These are phyloP conservation scores for Phoma sp. DNA, from an alignment of 2,329 filamentous ascomycete species.

Conservation along the genomic window DNA sequence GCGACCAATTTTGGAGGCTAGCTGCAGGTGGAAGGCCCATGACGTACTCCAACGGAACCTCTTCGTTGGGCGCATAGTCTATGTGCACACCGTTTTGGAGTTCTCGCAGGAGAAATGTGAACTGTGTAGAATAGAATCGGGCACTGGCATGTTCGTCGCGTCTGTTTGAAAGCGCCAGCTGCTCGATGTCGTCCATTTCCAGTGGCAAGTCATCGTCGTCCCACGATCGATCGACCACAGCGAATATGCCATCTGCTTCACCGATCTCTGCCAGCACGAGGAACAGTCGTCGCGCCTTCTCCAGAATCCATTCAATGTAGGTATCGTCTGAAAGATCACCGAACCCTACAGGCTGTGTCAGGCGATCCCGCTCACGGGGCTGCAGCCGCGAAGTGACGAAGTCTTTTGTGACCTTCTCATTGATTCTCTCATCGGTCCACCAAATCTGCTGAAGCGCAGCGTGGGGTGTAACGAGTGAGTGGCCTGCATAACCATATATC, in stretches of 20 bases:
- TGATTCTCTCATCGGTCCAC: constrained; percentile 75
- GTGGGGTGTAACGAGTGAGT: constrained; percentile 58
- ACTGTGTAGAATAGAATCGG: constrained; percentile 74
- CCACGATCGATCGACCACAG: constrained; percentile 76
- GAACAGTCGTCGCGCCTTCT: constrained; percentile 72
- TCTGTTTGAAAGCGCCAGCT: constrained; percentile 65
- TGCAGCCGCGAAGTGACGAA: constrained; percentile 71
- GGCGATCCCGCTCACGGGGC: constrained; percentile 66
- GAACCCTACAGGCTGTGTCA: constrained; percentile 70
- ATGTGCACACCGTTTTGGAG: constrained; percentile 66
- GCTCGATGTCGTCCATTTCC: constrained; percentile 68
- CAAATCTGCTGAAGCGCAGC: constrained; percentile 62
- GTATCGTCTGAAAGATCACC: constrained; percentile 74
- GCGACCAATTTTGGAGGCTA: constrained; percentile 59
- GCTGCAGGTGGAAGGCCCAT: constrained; percentile 62
- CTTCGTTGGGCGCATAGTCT: constrained; percentile 69
- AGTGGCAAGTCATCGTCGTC: constrained; percentile 78
- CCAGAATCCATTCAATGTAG: constrained; percentile 79
- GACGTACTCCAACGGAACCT: constrained; percentile 72
- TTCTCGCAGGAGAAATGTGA: constrained; percentile 71
- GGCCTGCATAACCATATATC: constrained; percentile 59
- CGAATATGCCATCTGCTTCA: constrained; percentile 76
- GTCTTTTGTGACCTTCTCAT: constrained; percentile 70
- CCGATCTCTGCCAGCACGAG: constrained; percentile 73
- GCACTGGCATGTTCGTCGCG: constrained; percentile 69